Conservation (phyloP, 192 early-diverging fungal species). For the Dissophora globulifera region DNA sequence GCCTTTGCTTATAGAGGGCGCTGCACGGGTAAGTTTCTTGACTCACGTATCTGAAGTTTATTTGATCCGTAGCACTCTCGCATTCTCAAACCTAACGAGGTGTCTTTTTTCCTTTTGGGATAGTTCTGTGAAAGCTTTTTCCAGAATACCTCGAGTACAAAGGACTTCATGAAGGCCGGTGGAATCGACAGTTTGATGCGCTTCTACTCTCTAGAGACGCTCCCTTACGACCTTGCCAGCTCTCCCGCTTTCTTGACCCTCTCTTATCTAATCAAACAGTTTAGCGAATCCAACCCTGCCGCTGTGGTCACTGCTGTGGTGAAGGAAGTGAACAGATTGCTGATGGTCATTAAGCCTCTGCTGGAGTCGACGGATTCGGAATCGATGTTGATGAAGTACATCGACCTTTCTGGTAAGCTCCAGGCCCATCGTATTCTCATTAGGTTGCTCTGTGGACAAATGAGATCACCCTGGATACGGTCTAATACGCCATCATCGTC, state of each 20-base stretch:
- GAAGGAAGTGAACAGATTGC: slow-evolving; percentile 56
- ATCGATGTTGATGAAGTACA: slow-evolving; percentile 61
- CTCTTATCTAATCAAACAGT: slow-evolving; percentile 73
- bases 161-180: slow-evolving; percentile 72
- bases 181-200: slow-evolving; percentile 71
- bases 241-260: slow-evolving; percentile 72
- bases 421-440: neutral
- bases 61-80: neutral
- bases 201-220: slow-evolving; percentile 69
- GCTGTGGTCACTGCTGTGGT: slow-evolving; percentile 63
- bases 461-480: neutral
- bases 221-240: slow-evolving; percentile 80
- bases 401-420: slow-evolving; percentile 67
- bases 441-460: neutral
- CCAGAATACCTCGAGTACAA: slow-evolving; percentile 77
- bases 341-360: slow-evolving; percentile 58
- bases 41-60: too few species aligned
- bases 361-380: slow-evolving; percentile 50
- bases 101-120: neutral
- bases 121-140: slow-evolving; percentile 89
- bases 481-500: neutral
- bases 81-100: neutral
- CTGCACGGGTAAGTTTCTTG: slow-evolving; percentile 63
- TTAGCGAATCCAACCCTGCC: slow-evolving; percentile 72
- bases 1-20: slow-evolving; percentile 71